Percentiles rank a stretch among this genome's conserved stretches.
Evolutionary conservation across 208 protist species (phyloP).

Genomic region (Porcisia hertigi): DNA sequence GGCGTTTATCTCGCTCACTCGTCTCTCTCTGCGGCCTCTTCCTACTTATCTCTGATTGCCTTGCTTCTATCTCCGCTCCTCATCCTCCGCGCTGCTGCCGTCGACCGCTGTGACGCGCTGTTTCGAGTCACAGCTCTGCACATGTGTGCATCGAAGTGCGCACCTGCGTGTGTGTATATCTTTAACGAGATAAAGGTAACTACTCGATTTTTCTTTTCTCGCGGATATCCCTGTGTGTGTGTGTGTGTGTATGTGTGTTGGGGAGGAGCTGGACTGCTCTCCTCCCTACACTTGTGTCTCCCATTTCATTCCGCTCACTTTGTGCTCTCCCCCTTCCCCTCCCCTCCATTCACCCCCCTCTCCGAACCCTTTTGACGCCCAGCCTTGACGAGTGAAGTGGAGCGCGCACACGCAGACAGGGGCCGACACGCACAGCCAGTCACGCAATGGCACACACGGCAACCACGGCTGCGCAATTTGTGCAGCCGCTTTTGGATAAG

Average conservation of each 20-base stretch:
- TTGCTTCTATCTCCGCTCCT: not conserved
- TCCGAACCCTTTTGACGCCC: no score
- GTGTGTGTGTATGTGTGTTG: not conserved
- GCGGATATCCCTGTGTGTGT: no score
- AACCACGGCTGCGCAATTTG: conserved; percentile 29
- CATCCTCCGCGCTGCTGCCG: not conserved
- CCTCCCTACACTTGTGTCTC: not conserved
- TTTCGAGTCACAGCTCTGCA: not conserved
- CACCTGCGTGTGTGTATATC: not conserved
- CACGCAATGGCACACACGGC: not conserved
- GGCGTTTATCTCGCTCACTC: not conserved
- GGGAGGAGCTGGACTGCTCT: not conserved
- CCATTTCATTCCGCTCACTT: not conserved
- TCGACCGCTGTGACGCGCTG: not conserved
- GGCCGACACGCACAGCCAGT: no score
- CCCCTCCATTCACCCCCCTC: not conserved
- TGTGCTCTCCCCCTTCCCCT: not conserved
- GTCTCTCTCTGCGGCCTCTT: not conserved
- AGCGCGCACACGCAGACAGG: not conserved
- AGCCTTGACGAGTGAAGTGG: not conserved
- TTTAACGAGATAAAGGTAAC: not conserved
- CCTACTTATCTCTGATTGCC: not conserved
- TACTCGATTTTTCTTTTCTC: no score
- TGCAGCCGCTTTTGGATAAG: conserved; percentile 50
- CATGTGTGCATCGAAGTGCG: not conserved